Evolutionary conservation across 148 eudicot species (phyloP), one percentile per base, ranked within the genome.

Genomic region (Chenopodium album): DNA sequence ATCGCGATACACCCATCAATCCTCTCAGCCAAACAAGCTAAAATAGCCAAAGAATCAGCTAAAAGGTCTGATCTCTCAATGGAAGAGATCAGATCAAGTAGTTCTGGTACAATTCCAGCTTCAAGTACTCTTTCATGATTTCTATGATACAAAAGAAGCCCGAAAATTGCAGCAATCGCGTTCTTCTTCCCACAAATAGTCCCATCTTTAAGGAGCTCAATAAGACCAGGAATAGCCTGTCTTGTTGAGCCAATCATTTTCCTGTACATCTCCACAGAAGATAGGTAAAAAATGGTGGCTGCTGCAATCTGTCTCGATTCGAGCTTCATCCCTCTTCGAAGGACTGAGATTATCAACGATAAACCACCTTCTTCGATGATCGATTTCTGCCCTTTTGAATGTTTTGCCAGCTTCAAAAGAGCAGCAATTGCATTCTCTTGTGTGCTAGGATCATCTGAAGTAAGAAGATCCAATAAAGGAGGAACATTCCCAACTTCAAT

Each of bases 361-460:
- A 95, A 73, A 1, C 98, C 98, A 0, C 91, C 91, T 41, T 90
- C 89, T 23, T 90, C 87, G 23, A 95, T 83, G n/a, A 95, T 92
- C 0, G 85, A 86, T 64, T 85, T 91, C 76, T 87, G 91, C 5
- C 98, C 98, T 2, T 76, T 85, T 0, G 85, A 54, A 44, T 91
- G 93, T 80, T 95, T 93, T 0, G 97, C 88, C 9, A 95, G 92
- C 90, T 92, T 95, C 80, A 93, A 73, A 64, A 92, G 22, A 10
- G 92, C 92, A 0, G 97, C 89, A 73, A 92, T 88, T 1, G 92
- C 89, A 17, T 93, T 89, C 76, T 91, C 97, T 80, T 95, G 94
- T 0, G 79, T 73, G 0, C 67, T 20, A 1, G 90, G 77, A 85
- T 91, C 88, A 23, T 59, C 70, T 2, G 98, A 91, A 17, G 82